phyloP scores from a whole-genome alignment of 305 asterid genomes.

The Solanum hybrid region DNA sequence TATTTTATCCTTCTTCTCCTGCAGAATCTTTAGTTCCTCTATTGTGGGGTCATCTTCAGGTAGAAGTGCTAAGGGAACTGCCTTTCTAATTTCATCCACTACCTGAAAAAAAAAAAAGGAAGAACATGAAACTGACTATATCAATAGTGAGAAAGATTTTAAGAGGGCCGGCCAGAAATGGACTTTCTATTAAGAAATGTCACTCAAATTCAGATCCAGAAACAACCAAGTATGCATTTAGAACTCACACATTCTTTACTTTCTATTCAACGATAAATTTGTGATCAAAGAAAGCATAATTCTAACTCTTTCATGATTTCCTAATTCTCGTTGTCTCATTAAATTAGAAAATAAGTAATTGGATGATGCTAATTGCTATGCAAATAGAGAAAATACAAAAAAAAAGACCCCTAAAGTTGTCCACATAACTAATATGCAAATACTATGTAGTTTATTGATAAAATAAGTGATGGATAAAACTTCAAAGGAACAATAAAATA shows the following conservation, averaged over 20 bases:
- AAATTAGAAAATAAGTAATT: background rate
- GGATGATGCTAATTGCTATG: background rate
- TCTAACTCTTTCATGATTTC: background rate
- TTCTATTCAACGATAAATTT: background rate
- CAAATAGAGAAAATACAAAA: background rate
- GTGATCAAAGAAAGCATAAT: background rate
- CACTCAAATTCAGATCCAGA: background rate
- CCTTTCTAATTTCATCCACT: conserved; percentile 78
- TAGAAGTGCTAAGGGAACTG: conserved; percentile 72
- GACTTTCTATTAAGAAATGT: background rate
- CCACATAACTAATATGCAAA: background rate
- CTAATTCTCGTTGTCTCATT: background rate
- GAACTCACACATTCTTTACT: background rate
- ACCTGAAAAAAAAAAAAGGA: conserved; percentile 37
- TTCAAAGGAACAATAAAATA: background rate
- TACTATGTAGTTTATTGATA: background rate
- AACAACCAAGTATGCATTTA: background rate
- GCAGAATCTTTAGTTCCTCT: conserved; percentile 58
- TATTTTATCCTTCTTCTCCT: conserved; percentile 55
- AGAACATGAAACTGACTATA: background rate
- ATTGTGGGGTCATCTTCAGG: conserved; percentile 60
- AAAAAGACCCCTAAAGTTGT: background rate
- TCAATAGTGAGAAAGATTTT: background rate
- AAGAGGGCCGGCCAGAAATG: background rate
- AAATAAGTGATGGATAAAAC: background rate